A percentile compares a stretch with the other conserved stretches of the same genome.
These are phyloP conservation scores for Prunus mira DNA, from an alignment of 306 rosid genomes.

Conservation along the genomic window DNA sequence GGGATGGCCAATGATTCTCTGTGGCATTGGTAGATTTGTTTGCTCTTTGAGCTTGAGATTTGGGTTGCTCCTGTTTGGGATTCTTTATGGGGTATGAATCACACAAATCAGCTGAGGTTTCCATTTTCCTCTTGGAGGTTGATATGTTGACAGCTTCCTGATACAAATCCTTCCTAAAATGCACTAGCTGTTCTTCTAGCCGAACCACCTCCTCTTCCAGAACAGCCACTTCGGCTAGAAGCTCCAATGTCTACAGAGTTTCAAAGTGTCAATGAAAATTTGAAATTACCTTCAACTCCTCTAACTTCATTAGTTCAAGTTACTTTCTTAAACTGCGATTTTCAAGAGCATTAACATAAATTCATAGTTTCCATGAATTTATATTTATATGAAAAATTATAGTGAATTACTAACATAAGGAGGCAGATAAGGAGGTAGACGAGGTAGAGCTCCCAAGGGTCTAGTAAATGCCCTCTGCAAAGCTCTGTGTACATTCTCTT, in stretches of 20 bases:
- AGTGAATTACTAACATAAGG: slow-evolving; percentile 51
- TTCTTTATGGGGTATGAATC: slow-evolving; percentile 25
- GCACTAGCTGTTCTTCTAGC: slow-evolving; percentile 82
- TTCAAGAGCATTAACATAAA: background rate
- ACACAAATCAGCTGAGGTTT: slow-evolving; percentile 30
- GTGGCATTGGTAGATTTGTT: slow-evolving; percentile 20
- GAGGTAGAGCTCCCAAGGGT: slow-evolving; percentile 93
- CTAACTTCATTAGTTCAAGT: background rate
- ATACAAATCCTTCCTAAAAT: slow-evolving; percentile 71
- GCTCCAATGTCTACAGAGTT: slow-evolving; percentile 59
- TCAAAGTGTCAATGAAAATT: background rate
- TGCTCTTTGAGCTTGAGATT: slow-evolving; percentile 36
- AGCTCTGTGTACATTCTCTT: slow-evolving; percentile 82
- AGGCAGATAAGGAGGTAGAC: slow-evolving; percentile 94
- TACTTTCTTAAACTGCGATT: background rate
- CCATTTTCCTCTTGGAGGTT: slow-evolving; percentile 55
- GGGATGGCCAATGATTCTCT: slow-evolving; percentile 18
- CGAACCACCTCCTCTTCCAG: slow-evolving; percentile 91
- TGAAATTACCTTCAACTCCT: slow-evolving; percentile 9
- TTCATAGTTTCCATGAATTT: background rate
- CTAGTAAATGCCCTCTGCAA: slow-evolving; percentile 85
- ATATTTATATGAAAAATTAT: no score
- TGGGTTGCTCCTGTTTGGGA: slow-evolving; percentile 29
- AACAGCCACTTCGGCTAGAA: slow-evolving; percentile 94
- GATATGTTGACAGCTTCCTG: slow-evolving; percentile 76